phyloP scores from a whole-genome alignment of 106 monocot species.

The Allium cepa region DNA sequence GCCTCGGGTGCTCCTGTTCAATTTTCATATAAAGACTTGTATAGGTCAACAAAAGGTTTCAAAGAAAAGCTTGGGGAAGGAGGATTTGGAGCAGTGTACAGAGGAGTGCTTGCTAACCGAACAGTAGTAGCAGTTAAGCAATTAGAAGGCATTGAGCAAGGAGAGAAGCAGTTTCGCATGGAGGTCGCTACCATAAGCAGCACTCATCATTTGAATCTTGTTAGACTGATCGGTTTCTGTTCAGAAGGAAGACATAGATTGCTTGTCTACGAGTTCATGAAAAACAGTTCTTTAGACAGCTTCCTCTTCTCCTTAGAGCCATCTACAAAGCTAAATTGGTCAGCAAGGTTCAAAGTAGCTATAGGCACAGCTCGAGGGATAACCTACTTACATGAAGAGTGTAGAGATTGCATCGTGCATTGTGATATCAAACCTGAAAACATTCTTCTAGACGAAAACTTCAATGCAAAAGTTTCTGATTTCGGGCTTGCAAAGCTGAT shows the following conservation, averaged over 20 bases:
- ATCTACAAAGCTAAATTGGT: constrained; percentile 38
- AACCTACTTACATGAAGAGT: constrained; percentile 90
- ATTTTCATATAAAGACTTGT: constrained; percentile 69
- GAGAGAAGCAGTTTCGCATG: constrained; percentile 92
- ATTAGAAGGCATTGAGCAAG: constrained; percentile 92
- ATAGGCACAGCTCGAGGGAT: constrained; percentile 76
- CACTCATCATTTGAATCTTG: constrained; percentile 91
- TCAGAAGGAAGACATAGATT: constrained; percentile 78
- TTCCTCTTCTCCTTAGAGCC: constrained; percentile 46
- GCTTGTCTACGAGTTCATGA: constrained; percentile 94
- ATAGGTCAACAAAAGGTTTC: constrained; percentile 60
- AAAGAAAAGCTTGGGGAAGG: constrained; percentile 80
- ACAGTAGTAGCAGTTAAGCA: constrained; percentile 79
- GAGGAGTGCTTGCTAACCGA: constrained; percentile 49
- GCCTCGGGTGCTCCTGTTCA: constrained; percentile 87
- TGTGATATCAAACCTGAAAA: constrained; percentile 96
- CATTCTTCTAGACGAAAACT: constrained; percentile 74
- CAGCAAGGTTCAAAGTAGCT: constrained; percentile 50
- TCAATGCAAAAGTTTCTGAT: constrained; percentile 84
- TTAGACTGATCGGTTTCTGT: constrained; percentile 77
- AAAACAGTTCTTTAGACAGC: constrained; percentile 66
- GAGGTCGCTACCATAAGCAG: constrained; percentile 94
- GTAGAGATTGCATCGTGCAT: constrained; percentile 88
- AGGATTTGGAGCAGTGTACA: constrained; percentile 84
- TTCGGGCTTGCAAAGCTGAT: constrained; percentile 82